Conservation (phyloP, 345 rosid genomes). For the Boechera divaricarpa region DNA sequence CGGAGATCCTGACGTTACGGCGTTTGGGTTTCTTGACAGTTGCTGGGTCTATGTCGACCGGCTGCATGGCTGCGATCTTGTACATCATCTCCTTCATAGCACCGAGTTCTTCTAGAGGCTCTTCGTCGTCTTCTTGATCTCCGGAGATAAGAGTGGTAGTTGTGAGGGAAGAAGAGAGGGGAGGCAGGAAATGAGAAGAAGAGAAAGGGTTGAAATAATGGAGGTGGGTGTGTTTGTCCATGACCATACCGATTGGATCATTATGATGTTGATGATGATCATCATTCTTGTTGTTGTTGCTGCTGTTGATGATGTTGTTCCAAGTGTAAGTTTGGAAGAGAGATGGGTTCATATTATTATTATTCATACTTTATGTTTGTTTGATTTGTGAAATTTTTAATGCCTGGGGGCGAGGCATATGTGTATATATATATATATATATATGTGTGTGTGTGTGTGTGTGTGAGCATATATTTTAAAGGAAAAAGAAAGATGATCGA, state of each 20-base stretch:
- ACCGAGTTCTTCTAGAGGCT: conserved; percentile 75
- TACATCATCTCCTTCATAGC: conserved; percentile 99
- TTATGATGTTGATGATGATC: conserved; percentile 29
- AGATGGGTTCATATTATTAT: conserved; percentile 58
- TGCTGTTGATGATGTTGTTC: conserved; percentile 40
- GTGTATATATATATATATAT: neutral
- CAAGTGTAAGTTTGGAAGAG: conserved; percentile 57
- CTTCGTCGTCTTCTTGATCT: conserved; percentile 55
- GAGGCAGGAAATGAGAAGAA: conserved; percentile 44
- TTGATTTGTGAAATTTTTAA: conserved; percentile 31
- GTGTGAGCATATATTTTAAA: conserved; percentile 29
- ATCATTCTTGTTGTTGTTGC: neutral
- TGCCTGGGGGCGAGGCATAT: conserved; percentile 25
- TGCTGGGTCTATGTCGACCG: conserved; percentile 89
- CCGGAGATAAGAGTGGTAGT: conserved; percentile 35
- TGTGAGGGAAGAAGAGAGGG: conserved; percentile 42
- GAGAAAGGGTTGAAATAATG: conserved; percentile 49
- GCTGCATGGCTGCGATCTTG: conserved; percentile 94
- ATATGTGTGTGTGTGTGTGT: neutral
- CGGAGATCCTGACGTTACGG: conserved; percentile 84
- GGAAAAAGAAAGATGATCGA: conserved; percentile 40
- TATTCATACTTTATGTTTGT: conserved; percentile 48
- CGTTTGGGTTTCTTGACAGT: conserved; percentile 81
- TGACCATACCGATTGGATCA: conserved; percentile 48
- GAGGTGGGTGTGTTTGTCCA: conserved; percentile 50